phyloP scores from a whole-genome alignment of 2,329 filamentous ascomycete genomes.

The Penicillium concentricum region DNA sequence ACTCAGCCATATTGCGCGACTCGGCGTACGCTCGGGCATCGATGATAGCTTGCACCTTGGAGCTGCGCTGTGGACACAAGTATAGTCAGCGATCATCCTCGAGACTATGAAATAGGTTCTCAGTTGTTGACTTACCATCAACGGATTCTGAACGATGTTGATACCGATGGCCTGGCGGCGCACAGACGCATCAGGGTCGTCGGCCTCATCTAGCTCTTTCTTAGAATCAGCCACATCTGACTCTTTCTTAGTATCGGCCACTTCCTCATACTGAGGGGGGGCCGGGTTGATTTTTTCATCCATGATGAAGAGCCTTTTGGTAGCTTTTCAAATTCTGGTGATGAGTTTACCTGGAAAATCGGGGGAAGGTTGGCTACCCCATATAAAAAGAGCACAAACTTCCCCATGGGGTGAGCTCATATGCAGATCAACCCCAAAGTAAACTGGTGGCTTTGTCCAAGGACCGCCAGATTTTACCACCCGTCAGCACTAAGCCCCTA shows the following conservation, averaged over 20 bases:
- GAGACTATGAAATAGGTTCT: background rate
- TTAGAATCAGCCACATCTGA: background rate
- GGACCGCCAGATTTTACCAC: background rate
- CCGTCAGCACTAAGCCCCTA: constrained; percentile 5
- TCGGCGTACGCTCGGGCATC: constrained; percentile 35
- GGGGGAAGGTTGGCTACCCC: background rate
- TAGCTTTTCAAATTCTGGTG: background rate
- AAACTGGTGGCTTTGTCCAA: background rate
- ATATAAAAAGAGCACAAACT: background rate
- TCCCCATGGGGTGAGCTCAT: constrained; percentile 5
- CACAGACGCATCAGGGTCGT: constrained; percentile 8
- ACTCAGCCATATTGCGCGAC: constrained; percentile 34
- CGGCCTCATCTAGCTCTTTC: constrained; percentile 1
- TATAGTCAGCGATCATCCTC: background rate
- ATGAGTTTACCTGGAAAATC: background rate
- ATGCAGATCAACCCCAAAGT: constrained; percentile 5
- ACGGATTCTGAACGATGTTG: constrained; percentile 50
- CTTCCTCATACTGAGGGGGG: constrained; percentile 6
- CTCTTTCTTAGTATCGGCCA: background rate
- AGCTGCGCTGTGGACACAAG: constrained; percentile 26
- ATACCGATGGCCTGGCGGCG: constrained; percentile 45
- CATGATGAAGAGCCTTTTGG: constrained; percentile 3
- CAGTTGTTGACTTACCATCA: constrained; percentile 37
- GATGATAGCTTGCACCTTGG: constrained; percentile 30
- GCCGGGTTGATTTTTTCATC: constrained; percentile 7